Evolutionary conservation across 148 eudicot genomes (phyloP), one percentile per base, ranked within the genome.

Genomic region (Cornus controversa): DNA sequence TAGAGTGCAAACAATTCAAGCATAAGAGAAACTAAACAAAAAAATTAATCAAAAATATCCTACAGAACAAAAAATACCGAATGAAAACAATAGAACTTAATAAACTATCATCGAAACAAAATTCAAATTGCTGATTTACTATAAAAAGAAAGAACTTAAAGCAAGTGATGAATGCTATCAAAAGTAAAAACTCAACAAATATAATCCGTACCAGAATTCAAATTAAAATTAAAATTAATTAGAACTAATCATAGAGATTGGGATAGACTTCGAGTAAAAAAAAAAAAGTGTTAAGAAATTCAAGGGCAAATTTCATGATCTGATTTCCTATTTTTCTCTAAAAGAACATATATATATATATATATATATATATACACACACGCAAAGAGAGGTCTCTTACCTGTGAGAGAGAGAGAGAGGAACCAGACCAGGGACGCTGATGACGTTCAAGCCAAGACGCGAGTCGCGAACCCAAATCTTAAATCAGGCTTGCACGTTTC

Each of bases 401-500:
- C 75, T 5, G 75, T 9, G 29, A 54, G 64, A 4, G 10, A 53
- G 14, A 29, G 18, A 20, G 11, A 45, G 50, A 42, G 0, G 1
- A 6, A n/a, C n/a, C n/a, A 45, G 50, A 8, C 8, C 50, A 45
- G 50, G 1, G 57, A 14, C 57, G 57, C 18, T 50, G 20, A 13
- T 50, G 57, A 16, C 3, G 57, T 50, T 27, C 34, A 60, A 34
- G 34, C 10, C 42, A 2, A 29, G 75, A 27, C 57, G 45, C 45
- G 45, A 40, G 45, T 5, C 45, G 45, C 45, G 45, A 40, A 40
- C 45, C 45, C 45, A 11, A 50, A 50, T 50, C 57, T 72, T 4
- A 72, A 72, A 57, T 24, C 65, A 10, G 58, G 29, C 3, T 29
- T 72, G 10, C 75, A 72, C 75, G 66, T 37, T 72, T 72, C 18